Evolutionary conservation across 441 rosid genomes (phyloP).

Genomic region (Bruguiera hainesii): DNA sequence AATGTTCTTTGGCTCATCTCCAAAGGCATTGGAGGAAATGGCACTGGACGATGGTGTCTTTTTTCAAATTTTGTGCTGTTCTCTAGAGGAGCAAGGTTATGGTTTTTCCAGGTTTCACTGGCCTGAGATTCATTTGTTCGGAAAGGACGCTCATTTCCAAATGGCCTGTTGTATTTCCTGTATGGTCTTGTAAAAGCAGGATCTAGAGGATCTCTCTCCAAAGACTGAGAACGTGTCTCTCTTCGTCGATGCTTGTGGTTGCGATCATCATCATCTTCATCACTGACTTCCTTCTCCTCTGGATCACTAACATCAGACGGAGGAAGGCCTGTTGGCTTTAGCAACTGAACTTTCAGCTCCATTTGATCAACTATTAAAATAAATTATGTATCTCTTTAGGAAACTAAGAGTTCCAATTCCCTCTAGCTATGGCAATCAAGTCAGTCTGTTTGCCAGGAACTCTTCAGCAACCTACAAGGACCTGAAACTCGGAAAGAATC

Average conservation of each 20-base stretch:
- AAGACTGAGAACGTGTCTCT: constrained; percentile 60
- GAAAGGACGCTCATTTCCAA: constrained; percentile 59
- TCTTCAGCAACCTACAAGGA: no score
- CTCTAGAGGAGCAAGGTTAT: constrained; percentile 32
- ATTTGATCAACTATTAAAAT: constrained; percentile 22
- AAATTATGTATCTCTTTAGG: no score
- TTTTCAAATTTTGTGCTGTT: constrained; percentile 50
- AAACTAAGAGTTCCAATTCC: no score
- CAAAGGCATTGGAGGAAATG: constrained; percentile 42
- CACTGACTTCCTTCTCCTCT: constrained; percentile 91
- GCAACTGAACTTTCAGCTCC: constrained; percentile 77
- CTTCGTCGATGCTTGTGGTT: constrained; percentile 94
- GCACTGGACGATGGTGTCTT: constrained; percentile 43
- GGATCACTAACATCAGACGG: constrained; percentile 70
- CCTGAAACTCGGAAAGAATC: no score
- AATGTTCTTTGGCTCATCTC: constrained; percentile 61
- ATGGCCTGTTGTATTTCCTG: constrained; percentile 61
- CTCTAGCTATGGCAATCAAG: no score
- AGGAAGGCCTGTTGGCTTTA: constrained; percentile 56
- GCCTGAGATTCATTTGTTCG: constrained; percentile 60
- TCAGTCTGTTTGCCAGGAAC: no score
- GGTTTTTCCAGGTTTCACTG: constrained; percentile 44
- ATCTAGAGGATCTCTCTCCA: constrained; percentile 66
- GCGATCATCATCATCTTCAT: constrained; percentile 98
- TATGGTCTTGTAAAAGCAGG: constrained; percentile 53